Evolutionary conservation across 176 grass and related monocot genomes (phyloP).

Genomic region (Lolium perenne): DNA sequence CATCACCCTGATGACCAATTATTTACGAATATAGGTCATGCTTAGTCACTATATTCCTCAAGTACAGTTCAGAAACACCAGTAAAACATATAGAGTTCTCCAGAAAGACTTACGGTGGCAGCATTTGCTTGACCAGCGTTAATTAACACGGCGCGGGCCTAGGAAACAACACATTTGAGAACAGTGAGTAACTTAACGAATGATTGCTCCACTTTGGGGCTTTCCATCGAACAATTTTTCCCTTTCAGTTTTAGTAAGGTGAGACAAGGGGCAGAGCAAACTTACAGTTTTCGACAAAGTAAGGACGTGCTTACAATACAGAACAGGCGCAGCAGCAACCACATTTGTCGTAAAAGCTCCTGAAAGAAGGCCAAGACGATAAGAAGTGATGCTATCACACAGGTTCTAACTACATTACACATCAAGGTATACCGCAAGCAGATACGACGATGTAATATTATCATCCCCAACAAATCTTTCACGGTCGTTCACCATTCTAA

Average conservation of each 20-base stretch:
- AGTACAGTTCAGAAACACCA: slow-evolving; percentile 2
- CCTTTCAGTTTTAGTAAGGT: background rate
- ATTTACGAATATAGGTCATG: slow-evolving; percentile 42
- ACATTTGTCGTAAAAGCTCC: slow-evolving; percentile 93
- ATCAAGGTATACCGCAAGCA: background rate
- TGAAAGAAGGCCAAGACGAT: slow-evolving; percentile 37
- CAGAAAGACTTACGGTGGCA: slow-evolving; percentile 82
- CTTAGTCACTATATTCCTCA: slow-evolving; percentile 2
- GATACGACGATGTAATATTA: slow-evolving; percentile 20
- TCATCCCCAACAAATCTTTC: background rate
- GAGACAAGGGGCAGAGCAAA: slow-evolving; percentile 2
- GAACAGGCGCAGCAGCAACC: slow-evolving; percentile 90
- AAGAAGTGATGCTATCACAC: slow-evolving; percentile 6
- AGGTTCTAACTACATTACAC: background rate
- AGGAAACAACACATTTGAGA: slow-evolving; percentile 28
- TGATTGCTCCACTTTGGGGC: background rate
- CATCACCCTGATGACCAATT: slow-evolving; percentile 70
- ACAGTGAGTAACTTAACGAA: background rate
- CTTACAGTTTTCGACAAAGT: slow-evolving; percentile 64
- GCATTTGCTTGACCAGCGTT: slow-evolving; percentile 99
- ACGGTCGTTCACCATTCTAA: background rate
- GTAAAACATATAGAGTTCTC: slow-evolving; percentile 17
- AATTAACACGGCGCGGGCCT: slow-evolving; percentile 89
- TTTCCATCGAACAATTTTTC: background rate
- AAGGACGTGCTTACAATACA: slow-evolving; percentile 80